Evolutionary conservation across 805 yeast species (phyloP), one percentile per base, ranked within the genome.

Genomic region (Middelhovenomyces tepae): DNA sequence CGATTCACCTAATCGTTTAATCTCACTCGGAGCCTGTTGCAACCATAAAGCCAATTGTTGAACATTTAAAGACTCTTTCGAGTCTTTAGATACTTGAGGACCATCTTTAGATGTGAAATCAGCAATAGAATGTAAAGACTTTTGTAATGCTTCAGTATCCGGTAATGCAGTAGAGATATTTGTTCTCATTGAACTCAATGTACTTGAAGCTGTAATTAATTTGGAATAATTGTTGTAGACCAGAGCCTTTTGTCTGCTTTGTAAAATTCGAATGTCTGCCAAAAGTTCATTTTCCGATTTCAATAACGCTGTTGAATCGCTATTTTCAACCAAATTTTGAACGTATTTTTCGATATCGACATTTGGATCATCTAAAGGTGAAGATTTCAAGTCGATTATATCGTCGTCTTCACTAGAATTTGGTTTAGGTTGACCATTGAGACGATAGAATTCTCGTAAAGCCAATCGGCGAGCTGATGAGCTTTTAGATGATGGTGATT

Each of bases 171-270:
- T 11, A 26, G 15, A 5, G 15, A n/a, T 16, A 13, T 26, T 20
- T 26, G 7, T 26, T 16, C 15, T 26, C 31, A 51, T 41, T 14
- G 43, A 40, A 2, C 42, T 53, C 20, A 57, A 47, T 11, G 56
- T 51, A 22, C 51, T 54, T 7, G 59, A 50, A 10, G 58, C 59
- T 7, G 47, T 38, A 28, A 59, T 59, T 7, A 58, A 49, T 22
- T 58, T 56, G 23, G 53, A 48, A 44, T 58, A 58, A 39, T 58
- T 58, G 41, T 58, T 56, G 40, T 58, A 59, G 5, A 58, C 60
- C 4, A 58, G 47, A 16, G 61, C 58, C 40, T 59, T 59, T 32
- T 58, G 61, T 22, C 56, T 58, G 35, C 56, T 49, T 24, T 56
- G 55, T 16, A 58, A 47, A 7, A 52, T 46, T 13, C 50, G 44